These are phyloP conservation scores for Hemerocallis citrina DNA, from an alignment of 106 monocot genomes.

Conservation along the genomic window DNA sequence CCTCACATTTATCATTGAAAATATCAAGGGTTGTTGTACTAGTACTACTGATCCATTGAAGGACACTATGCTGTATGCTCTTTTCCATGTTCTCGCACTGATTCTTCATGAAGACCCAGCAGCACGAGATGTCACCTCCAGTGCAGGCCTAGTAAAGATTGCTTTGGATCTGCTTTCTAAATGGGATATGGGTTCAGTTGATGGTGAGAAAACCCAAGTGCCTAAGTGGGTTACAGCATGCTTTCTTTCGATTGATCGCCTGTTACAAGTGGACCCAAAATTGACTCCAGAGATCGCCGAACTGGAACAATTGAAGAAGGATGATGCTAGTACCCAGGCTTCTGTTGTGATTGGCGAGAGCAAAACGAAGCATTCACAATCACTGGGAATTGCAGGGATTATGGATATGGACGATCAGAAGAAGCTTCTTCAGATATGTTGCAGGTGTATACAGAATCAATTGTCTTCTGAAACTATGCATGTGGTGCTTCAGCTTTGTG, in stretches of 20 bases:
- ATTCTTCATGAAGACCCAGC: conserved; percentile 76
- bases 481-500: conserved; percentile 88
- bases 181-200: conserved; percentile 37
- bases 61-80: conserved; percentile 40
- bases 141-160: conserved; percentile 62
- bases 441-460: conserved; percentile 71
- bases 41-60: conserved; percentile 27
- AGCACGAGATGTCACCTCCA: conserved; percentile 60
- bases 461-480: conserved; percentile 94
- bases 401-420: conserved; percentile 65
- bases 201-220: conserved; percentile 45
- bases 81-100: conserved; percentile 87
- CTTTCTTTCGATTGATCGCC: conserved; percentile 86
- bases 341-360: conserved; percentile 53
- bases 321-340: conserved; percentile 22
- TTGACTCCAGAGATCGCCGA: conserved; percentile 32
- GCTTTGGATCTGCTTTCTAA: conserved; percentile 61
- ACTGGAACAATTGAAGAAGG: conserved; percentile 55
- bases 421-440: conserved; percentile 72
- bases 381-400: conserved; percentile 14
- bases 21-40: conserved; percentile 39
- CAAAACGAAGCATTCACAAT: conserved; percentile 26
- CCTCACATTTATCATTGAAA: conserved; percentile 55
- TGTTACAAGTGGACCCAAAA: conserved; percentile 80
- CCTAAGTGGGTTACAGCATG: conserved; percentile 94